Evolutionary conservation across 352 stramenopile species (phyloP).

Genomic region (Pythium pectinolyticum): DNA sequence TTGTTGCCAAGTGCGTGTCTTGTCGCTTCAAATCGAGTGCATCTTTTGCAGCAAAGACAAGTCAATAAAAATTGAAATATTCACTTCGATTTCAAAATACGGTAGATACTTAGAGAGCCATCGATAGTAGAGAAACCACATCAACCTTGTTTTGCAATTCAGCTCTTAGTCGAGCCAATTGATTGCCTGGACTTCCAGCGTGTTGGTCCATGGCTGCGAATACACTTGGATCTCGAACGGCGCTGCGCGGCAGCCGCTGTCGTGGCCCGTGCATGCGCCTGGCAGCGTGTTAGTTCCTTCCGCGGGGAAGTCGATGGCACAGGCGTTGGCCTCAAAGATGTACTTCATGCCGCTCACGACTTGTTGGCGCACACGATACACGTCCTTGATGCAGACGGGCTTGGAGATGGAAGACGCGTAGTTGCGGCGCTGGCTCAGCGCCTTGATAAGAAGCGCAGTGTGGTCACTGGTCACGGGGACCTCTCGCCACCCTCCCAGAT

Average conservation of each 20-base stretch:
- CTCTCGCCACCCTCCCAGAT: not conserved
- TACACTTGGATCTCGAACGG: not conserved
- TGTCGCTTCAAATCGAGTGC: not conserved
- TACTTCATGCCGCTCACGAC: not conserved
- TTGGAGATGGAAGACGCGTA: not conserved
- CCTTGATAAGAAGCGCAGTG: not conserved
- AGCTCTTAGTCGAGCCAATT: not conserved
- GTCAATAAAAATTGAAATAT: not conserved
- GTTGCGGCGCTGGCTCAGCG: not conserved
- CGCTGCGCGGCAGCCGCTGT: not conserved
- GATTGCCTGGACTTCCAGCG: not conserved
- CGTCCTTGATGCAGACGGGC: not conserved
- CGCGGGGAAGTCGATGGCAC: not conserved
- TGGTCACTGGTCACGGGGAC: not conserved
- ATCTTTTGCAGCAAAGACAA: too few relatives aligned
- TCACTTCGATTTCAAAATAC: not conserved
- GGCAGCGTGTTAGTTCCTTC: not conserved
- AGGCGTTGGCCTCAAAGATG: not conserved
- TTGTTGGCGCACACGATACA: not conserved
- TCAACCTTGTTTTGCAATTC: not conserved
- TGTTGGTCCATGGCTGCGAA: not conserved
- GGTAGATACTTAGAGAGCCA: too few relatives aligned
- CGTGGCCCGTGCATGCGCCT: not conserved
- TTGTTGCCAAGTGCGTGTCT: not conserved
- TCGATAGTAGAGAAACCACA: too few relatives aligned